Evolutionary conservation across 257 asterid species (phyloP), one percentile per base, ranked within the genome.

Genomic region (Hygrophila difformis): DNA sequence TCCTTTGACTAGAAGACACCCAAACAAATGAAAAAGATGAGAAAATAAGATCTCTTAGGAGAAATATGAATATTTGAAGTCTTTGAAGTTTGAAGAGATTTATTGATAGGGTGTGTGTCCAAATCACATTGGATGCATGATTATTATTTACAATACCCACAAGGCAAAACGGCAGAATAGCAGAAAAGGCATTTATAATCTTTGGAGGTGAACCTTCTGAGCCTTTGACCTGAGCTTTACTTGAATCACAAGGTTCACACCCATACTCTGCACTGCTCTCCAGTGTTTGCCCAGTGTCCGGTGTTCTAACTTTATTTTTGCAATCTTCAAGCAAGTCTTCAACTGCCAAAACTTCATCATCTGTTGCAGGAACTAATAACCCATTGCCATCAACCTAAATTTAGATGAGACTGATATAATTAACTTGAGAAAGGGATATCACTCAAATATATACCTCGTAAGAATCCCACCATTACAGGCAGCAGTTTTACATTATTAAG

Each of bases 301-400:
- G 42, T 44, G 57, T 61, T 19, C 48, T 49, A 22, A 49, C 47
- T 63, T 72, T 73, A 59, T 55, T 55, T 62, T 66, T 71, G 47
- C 77, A 89, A 59, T 69, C 87, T 48, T 65, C 85, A 42, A 79
- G 76, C 73, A 88, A 73, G 71, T 73, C 77, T 65, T 77, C 89
- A 16, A 81, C 95, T 28, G 61, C 84, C 69, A 77, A 73, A 61
- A 87, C 74, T 57, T 88, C 94, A 66, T 81, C 93, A 22, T 84
- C 87, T 38, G 97, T 88, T 42, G 94, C 97, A n/a, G 97, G 97
- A 28, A 88, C 97, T 69, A 88, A 67, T 64, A 73, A 75, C 51
- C 97, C 97, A 64, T 69, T 56, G 41, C 81, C 94, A 53, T 84
- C 93, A 55, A 88, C 97, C 97, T 88, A 65, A 60, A 18, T 63